These are phyloP conservation scores for Fusarium coicis DNA, from an alignment of 2,329 filamentous ascomycete genomes.

Conservation along the genomic window DNA sequence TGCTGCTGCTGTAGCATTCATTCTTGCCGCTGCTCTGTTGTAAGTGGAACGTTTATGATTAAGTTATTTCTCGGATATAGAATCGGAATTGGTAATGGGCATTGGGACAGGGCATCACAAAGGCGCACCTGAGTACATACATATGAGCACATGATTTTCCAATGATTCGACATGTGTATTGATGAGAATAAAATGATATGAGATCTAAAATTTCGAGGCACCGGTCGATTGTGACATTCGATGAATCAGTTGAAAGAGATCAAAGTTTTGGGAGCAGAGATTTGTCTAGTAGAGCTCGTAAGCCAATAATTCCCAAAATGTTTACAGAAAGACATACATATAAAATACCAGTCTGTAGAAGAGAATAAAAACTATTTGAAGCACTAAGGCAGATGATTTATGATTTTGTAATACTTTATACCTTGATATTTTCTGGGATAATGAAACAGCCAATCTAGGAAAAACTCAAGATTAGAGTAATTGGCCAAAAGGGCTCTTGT, in stretches of 20 bases:
- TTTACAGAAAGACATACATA: neutral
- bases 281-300: too few species aligned
- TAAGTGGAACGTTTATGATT: constrained; percentile 26
- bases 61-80: neutral
- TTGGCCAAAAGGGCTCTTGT: neutral
- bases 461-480: neutral
- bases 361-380: neutral
- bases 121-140: neutral
- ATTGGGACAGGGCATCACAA: neutral
- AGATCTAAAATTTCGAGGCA: neutral
- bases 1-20: constrained; percentile 46
- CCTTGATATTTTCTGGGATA: neutral
- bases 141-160: neutral
- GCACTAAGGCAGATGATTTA: neutral
- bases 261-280: neutral
- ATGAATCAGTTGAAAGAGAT: neutral
- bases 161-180: neutral
- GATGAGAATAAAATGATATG: neutral
- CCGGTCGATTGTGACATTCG: too few species aligned
- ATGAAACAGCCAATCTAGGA: neutral
- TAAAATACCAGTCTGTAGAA: neutral
- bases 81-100: constrained; percentile 12
- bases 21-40: constrained; percentile 46
- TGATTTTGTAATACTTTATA: neutral
- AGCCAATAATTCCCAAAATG: neutral